Evolutionary conservation across 2,329 filamentous ascomycete species (phyloP).

Genomic region (Pseudocercospora fijiensis): DNA sequence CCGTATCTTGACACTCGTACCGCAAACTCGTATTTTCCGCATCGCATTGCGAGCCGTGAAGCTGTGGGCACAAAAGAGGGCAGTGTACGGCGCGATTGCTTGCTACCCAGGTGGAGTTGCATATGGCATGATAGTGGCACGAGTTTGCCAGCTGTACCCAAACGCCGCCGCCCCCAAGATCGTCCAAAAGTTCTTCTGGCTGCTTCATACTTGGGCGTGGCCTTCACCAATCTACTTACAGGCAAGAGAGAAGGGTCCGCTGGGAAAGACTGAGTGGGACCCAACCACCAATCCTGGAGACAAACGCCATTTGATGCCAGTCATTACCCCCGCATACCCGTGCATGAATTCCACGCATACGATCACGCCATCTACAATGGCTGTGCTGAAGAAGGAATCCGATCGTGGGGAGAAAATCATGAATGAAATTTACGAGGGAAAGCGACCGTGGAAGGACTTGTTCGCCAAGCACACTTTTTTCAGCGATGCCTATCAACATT

Average conservation of each 20-base stretch:
- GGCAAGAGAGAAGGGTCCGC: constrained; percentile 74
- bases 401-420: constrained; percentile 74
- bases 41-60: constrained; percentile 90
- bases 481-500: constrained; percentile 90
- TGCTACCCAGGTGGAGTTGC: constrained; percentile 96
- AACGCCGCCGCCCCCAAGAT: constrained; percentile 86
- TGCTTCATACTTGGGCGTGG: constrained; percentile 91
- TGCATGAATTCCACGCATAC: constrained; percentile 98
- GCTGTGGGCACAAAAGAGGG: constrained; percentile 89
- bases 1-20: constrained; percentile 84
- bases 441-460: constrained; percentile 78
- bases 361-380: constrained; percentile 80
- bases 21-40: constrained; percentile 85
- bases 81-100: constrained; percentile 93
- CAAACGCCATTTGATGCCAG: constrained; percentile 87
- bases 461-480: constrained; percentile 94
- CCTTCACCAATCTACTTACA: constrained; percentile 91
- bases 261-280: constrained; percentile 90
- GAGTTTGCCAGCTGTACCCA: constrained; percentile 94
- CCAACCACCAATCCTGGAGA: constrained; percentile 82
- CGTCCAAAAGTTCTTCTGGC: constrained; percentile 89
- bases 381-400: constrained; percentile 80
- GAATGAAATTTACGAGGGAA: constrained; percentile 74
- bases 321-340: constrained; percentile 96
- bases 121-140: constrained; percentile 95